These are phyloP conservation scores for Trifolium pratense DNA, from an alignment of 306 rosid genomes.

Conservation along the genomic window DNA sequence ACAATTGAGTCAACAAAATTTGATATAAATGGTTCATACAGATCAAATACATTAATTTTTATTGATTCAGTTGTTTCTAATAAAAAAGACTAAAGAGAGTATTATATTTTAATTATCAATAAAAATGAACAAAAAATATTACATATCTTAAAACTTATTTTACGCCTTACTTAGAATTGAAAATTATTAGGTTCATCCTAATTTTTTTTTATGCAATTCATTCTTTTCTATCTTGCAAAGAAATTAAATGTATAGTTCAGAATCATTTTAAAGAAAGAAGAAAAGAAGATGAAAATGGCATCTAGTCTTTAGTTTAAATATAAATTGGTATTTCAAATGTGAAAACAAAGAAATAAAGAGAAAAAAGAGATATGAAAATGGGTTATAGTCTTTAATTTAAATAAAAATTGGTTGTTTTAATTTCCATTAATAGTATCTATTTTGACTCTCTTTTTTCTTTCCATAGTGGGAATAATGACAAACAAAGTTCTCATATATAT, in stretches of 20 bases:
- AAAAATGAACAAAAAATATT: too few relatives aligned
- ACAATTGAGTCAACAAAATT: too few relatives aligned
- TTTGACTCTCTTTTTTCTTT: conserved; percentile 43
- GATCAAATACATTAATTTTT: too few relatives aligned
- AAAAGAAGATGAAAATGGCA: neutral
- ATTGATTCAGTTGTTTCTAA: too few relatives aligned
- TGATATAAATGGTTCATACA: too few relatives aligned
- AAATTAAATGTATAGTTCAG: neutral
- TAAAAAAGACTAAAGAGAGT: too few relatives aligned
- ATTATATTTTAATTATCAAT: too few relatives aligned
- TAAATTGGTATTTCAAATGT: conserved; percentile 37
- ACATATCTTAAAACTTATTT: too few relatives aligned
- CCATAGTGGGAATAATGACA: conserved; percentile 41
- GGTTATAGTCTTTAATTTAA: conserved; percentile 60
- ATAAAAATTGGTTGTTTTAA: conserved; percentile 32
- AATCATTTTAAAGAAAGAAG: neutral
- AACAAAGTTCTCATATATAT: conserved; percentile 36
- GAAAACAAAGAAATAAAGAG: conserved; percentile 54
- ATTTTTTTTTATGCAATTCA: too few relatives aligned
- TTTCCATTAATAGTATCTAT: conserved; percentile 35
- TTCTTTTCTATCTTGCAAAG: too few relatives aligned
- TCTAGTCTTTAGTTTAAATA: neutral
- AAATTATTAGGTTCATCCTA: too few relatives aligned
- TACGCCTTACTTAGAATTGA: too few relatives aligned
- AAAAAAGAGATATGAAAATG: conserved; percentile 46